These are phyloP conservation scores for Salix caprea DNA, from an alignment of 345 rosid species.

Conservation along the genomic window DNA sequence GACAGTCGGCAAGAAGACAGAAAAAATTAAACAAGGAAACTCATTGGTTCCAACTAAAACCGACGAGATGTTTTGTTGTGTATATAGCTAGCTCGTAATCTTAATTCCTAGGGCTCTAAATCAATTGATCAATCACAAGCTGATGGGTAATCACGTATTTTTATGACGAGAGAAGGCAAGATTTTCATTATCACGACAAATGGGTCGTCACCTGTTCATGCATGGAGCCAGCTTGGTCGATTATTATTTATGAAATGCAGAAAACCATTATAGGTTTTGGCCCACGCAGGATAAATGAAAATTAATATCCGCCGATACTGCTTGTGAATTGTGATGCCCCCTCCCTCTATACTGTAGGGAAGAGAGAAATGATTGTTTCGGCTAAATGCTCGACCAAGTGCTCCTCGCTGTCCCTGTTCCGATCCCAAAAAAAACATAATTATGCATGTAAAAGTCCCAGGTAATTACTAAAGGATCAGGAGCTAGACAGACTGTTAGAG, in stretches of 20 bases:
- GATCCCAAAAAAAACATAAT: not conserved
- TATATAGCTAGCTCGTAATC: too few relatives aligned
- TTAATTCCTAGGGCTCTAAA: not conserved
- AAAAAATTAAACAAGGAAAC: not conserved
- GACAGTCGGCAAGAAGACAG: conserved; percentile 17
- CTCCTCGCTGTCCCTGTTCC: not conserved
- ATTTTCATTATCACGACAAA: conserved; percentile 21
- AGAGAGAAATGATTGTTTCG: conserved; percentile 11
- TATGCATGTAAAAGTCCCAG: not conserved
- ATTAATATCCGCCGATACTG: not conserved
- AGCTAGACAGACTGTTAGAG: too few relatives aligned
- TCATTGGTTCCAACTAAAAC: not conserved
- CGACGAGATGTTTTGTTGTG: not conserved
- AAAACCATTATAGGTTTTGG: not conserved
- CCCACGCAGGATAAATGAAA: not conserved
- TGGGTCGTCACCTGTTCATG: not conserved
- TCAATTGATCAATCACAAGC: not conserved
- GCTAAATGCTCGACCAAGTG: conserved; percentile 10
- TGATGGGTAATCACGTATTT: not conserved
- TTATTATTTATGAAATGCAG: not conserved
- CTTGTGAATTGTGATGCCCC: not conserved
- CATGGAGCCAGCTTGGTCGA: not conserved
- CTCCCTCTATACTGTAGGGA: not conserved
- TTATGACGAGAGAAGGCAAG: not conserved
- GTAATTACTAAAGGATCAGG: not conserved